A percentile compares a stretch with the other conserved stretches of the same genome.
Evolutionary conservation across 495 filamentous ascomycete genomes (phyloP).

Genomic region (Hypomontagnella monticulosa): DNA sequence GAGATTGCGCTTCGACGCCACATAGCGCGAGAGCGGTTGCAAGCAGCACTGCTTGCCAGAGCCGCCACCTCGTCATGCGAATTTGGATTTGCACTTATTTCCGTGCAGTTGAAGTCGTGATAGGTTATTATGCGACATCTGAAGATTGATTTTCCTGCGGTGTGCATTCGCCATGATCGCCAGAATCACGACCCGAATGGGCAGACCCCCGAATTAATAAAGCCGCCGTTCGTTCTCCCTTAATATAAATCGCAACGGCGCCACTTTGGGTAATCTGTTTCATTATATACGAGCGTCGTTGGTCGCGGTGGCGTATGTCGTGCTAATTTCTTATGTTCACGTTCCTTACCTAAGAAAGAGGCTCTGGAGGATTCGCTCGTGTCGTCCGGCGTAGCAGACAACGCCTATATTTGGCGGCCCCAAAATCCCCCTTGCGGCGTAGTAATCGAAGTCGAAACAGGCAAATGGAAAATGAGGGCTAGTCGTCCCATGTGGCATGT

Average conservation of each 20-base stretch:
- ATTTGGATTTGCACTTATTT: not conserved
- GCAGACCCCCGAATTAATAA: slow-evolving; percentile 11
- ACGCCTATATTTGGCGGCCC: slow-evolving; percentile 19
- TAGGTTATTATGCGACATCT: no score
- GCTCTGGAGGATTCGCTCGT: no score
- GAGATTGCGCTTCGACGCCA: slow-evolving; percentile 15
- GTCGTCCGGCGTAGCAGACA: not conserved
- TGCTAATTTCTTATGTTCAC: not conserved
- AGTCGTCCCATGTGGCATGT: slow-evolving; percentile 19
- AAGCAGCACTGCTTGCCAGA: slow-evolving; percentile 13
- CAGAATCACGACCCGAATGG: not conserved
- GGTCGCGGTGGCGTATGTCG: not conserved
- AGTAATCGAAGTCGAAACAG: slow-evolving; percentile 25
- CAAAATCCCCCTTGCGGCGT: slow-evolving; percentile 16
- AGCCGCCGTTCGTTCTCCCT: not conserved
- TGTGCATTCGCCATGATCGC: not conserved
- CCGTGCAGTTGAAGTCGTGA: no score
- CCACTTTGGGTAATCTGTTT: slow-evolving; percentile 16
- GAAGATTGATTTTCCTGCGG: not conserved
- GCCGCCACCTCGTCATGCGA: not conserved
- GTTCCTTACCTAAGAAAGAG: slow-evolving; percentile 1
- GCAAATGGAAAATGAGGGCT: not conserved
- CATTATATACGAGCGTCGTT: slow-evolving; percentile 5
- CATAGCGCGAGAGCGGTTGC: not conserved
- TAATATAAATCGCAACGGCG: not conserved